A percentile compares a stretch with the other conserved stretches of the same genome.
Evolutionary conservation across 108 stramenopile species (phyloP).

Genomic region (Mayamaea pseudoterrestris): DNA sequence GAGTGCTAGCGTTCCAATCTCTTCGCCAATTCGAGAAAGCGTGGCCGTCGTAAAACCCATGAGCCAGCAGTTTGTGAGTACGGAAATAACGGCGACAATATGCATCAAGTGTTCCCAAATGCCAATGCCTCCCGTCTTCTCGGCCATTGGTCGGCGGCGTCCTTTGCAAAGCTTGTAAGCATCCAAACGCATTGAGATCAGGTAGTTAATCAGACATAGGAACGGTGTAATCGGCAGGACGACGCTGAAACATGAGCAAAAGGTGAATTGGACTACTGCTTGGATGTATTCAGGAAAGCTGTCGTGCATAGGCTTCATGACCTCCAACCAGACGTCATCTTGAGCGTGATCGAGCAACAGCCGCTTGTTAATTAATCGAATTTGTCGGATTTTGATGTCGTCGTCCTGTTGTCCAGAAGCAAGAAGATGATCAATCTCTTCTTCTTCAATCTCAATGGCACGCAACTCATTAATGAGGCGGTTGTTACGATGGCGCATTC

Average conservation of each 20-base stretch:
- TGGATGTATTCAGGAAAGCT: slow-evolving; percentile 90
- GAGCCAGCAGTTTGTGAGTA: slow-evolving; percentile 91
- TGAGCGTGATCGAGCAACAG: slow-evolving; percentile 80
- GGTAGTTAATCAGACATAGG: slow-evolving; percentile 86
- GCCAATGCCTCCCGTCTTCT: slow-evolving; percentile 91
- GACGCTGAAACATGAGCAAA: slow-evolving; percentile 92
- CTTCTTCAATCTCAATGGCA: slow-evolving; percentile 48
- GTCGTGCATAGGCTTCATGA: slow-evolving; percentile 73
- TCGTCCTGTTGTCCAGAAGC: slow-evolving; percentile 13
- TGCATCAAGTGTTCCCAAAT: slow-evolving; percentile 94
- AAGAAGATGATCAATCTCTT: slow-evolving; percentile 7
- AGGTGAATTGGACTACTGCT: slow-evolving; percentile 85
- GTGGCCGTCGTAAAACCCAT: slow-evolving; percentile 79
- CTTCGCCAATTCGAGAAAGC: slow-evolving; percentile 32
- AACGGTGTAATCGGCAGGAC: slow-evolving; percentile 92
- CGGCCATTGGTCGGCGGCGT: slow-evolving; percentile 74
- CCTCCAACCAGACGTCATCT: slow-evolving; percentile 73
- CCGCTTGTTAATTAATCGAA: slow-evolving; percentile 51
- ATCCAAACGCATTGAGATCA: slow-evolving; percentile 87
- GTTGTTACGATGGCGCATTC: slow-evolving; percentile 29
- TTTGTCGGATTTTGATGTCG: slow-evolving; percentile 24
- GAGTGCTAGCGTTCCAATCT: slow-evolving; percentile 43
- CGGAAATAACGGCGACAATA: slow-evolving; percentile 89
- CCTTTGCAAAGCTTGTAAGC: slow-evolving; percentile 93
- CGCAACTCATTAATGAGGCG: slow-evolving; percentile 38